Evolutionary conservation across 2,329 filamentous ascomycete genomes (phyloP).

Genomic region (Diaporthe eres): DNA sequence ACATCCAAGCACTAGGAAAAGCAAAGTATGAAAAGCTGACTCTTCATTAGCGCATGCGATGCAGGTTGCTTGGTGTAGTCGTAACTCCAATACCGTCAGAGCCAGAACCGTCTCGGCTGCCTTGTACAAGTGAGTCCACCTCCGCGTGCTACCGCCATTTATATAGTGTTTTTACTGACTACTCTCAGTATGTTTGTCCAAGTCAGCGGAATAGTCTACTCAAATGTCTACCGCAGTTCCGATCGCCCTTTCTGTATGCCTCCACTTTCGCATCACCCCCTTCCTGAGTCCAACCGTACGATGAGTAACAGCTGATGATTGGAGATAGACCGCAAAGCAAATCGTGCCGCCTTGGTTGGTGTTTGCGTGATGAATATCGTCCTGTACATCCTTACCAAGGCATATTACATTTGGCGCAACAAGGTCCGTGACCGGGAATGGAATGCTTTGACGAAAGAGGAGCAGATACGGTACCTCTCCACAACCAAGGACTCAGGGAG

Average conservation of each 20-base stretch:
- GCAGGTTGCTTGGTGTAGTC: constrained; percentile 21
- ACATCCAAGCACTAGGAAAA: no score
- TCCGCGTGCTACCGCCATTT: no score
- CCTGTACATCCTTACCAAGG: constrained; percentile 63
- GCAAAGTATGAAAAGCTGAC: background rate
- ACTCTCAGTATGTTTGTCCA: constrained; percentile 9
- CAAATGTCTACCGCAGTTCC: constrained; percentile 23
- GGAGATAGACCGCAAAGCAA: constrained; percentile 19
- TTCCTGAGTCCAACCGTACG: constrained; percentile 47
- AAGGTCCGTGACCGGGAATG: constrained; percentile 59
- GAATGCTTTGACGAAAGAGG: constrained; percentile 57
- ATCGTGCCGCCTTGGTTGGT: constrained; percentile 44
- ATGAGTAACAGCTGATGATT: background rate
- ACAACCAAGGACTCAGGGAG: constrained; percentile 52
- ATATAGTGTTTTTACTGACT: background rate
- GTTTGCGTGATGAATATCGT: constrained; percentile 62
- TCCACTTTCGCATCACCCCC: constrained; percentile 52
- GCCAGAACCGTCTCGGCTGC: constrained; percentile 19
- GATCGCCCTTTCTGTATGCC: constrained; percentile 42
- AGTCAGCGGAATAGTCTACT: constrained; percentile 18
- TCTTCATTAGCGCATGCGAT: background rate
- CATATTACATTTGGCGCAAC: constrained; percentile 67
- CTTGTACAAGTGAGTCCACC: background rate
- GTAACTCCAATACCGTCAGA: constrained; percentile 5
- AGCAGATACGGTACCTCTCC: constrained; percentile 49